Percentiles rank a stretch among this genome's conserved stretches.
Conservation (phyloP, 2,329 filamentous ascomycete species). For the Trichoderma hamatum region DNA sequence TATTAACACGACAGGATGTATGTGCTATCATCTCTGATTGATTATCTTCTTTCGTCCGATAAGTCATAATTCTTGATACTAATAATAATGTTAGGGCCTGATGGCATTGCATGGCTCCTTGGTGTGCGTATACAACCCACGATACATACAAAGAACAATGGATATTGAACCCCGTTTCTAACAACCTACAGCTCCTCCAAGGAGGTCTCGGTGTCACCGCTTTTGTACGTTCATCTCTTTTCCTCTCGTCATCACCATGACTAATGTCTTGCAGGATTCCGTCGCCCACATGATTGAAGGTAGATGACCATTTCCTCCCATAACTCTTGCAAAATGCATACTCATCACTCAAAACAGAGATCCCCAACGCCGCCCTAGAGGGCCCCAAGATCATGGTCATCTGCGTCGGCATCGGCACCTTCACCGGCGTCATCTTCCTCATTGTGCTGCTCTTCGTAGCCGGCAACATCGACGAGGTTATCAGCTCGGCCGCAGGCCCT, state of each 20-base stretch:
- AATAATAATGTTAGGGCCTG: slow-evolving; percentile 32
- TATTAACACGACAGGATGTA: slow-evolving; percentile 39
- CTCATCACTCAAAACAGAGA: slow-evolving; percentile 30
- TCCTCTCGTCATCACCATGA: not conserved
- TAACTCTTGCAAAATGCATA: not conserved
- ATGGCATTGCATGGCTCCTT: slow-evolving; percentile 41
- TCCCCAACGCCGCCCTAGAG: slow-evolving; percentile 38
- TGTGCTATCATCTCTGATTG: not conserved
- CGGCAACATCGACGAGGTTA: slow-evolving; percentile 59
- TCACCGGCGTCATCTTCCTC: slow-evolving; percentile 65
- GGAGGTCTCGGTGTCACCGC: slow-evolving; percentile 41
- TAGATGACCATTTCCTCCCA: not conserved
- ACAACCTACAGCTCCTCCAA: slow-evolving; percentile 34
- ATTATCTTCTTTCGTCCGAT: not conserved
- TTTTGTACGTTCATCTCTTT: slow-evolving; percentile 31
- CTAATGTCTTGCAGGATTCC: slow-evolving; percentile 32
- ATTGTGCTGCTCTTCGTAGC: slow-evolving; percentile 66
- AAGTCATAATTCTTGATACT: not conserved
- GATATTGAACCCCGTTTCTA: not conserved
- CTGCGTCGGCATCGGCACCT: slow-evolving; percentile 64
- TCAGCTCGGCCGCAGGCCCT: slow-evolving; percentile 58
- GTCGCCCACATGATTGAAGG: slow-evolving; percentile 43
- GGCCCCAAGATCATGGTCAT: slow-evolving; percentile 49
- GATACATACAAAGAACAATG: not conserved
- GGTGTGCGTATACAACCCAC: slow-evolving; percentile 30